Percentiles rank a stretch among this genome's conserved stretches.
These are phyloP conservation scores for Adansonia rubrostipa DNA, from an alignment of 441 rosid genomes.

Conservation along the genomic window DNA sequence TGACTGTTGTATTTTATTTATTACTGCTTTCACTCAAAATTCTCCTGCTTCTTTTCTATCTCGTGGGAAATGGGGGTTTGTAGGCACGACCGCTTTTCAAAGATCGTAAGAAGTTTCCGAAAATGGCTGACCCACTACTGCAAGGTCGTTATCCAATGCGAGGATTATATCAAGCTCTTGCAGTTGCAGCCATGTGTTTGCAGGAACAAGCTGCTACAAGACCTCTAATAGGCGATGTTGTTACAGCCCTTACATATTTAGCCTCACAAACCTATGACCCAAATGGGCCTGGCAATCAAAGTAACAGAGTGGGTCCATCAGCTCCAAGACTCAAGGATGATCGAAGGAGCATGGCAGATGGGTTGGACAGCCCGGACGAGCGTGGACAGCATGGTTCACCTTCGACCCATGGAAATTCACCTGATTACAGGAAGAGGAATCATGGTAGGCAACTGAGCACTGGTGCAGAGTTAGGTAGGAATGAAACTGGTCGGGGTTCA, in stretches of 20 bases:
- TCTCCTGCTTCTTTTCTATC: neutral
- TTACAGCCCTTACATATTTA: constrained; percentile 90
- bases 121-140: constrained; percentile 92
- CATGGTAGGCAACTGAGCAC: constrained; percentile 57
- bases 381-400: constrained; percentile 72
- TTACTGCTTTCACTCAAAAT: neutral
- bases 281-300: constrained; percentile 52
- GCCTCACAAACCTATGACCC: constrained; percentile 95
- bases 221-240: constrained; percentile 94
- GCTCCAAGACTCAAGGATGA: constrained; percentile 77
- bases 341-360: constrained; percentile 64
- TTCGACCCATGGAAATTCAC: constrained; percentile 75
- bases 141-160: constrained; percentile 95
- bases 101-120: constrained; percentile 95
- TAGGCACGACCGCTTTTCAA: constrained; percentile 96
- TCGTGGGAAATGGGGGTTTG: constrained; percentile 12
- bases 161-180: constrained; percentile 97
- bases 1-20: neutral
- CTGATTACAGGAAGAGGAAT: constrained; percentile 78
- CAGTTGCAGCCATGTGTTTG: constrained; percentile 98
- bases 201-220: constrained; percentile 98
- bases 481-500: constrained; percentile 74
- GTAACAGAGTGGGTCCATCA: constrained; percentile 69
- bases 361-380: constrained; percentile 77
- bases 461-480: constrained; percentile 60